Base-by-base conservation (phyloP, 2,329 filamentous ascomycete genomes). In the Neurospora crassa region DNA sequence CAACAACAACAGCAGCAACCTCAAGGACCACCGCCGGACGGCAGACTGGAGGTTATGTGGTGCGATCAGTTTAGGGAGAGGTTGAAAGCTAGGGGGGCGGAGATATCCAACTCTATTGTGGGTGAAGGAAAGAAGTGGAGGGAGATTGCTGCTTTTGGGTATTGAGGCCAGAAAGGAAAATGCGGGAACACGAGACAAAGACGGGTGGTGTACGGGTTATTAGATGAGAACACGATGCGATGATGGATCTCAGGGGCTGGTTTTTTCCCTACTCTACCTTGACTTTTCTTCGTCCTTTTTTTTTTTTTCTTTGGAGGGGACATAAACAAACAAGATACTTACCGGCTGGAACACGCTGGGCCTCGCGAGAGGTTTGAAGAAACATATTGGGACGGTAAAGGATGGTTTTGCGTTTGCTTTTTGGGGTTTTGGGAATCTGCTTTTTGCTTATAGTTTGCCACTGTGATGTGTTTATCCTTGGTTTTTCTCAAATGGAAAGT, bases 21-120 rank as follows among this genome's bases (percentile, higher is more conserved):
- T 29, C 53, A 63, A 0, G 7, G 16, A 0, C 16, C 24, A 8
- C 53, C 53, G 53, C 29, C 14, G 53, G 53, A 63, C 53, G 53
- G 53, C 29, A n/a, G 72, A 37, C 76, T 84, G 40, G 85, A 86
- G 76, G 74, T 84, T 14, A 76, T 84, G 72, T 86, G 85, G 84
- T 82, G 85, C 47, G 82, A 84, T 8, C 79, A 76, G 2, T 86
- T 86, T 73, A 79, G 80, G 59, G 76, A 74, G 40, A 78, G 82
- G 11, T 71, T 87, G 71, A 70, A 75, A 40, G 76, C 74, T 5
- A 84, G 82, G 73, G 83, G 83, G 0, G 81, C 84, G 72, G 78
- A 82, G 41, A 78, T 86, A 10, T 78, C 53, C 16, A 34, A 80
- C 7, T 76, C 80, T 18, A 78, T 81, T 18, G 73, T 84, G 53